Conservation (phyloP, 2,329 filamentous ascomycete genomes). For the Plenodomus tracheiphilus region DNA sequence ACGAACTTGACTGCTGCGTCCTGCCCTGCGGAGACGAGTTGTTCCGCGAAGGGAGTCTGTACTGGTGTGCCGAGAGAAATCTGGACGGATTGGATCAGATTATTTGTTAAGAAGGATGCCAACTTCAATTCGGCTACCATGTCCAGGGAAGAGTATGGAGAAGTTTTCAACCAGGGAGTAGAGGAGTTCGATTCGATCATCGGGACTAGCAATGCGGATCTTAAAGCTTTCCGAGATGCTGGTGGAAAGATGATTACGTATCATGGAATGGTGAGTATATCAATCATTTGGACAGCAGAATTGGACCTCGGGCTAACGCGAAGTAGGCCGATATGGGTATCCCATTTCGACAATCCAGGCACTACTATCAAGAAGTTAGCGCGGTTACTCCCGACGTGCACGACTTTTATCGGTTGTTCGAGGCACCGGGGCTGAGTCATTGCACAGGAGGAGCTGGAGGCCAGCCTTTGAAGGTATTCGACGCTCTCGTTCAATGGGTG, state of each 20-base stretch:
- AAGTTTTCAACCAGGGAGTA: not conserved
- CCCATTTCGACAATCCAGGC: slow-evolving; percentile 4
- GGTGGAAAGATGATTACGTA: slow-evolving; percentile 32
- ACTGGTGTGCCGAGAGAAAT: not conserved
- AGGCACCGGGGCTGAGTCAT: slow-evolving; percentile 27
- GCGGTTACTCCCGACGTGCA: slow-evolving; percentile 10
- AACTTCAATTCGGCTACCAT: slow-evolving; percentile 1
- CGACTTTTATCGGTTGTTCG: slow-evolving; percentile 29
- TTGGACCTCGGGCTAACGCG: too few species aligned
- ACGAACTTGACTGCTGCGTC: slow-evolving; percentile 10
- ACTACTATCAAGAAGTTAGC: slow-evolving; percentile 19
- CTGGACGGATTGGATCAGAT: slow-evolving; percentile 3
- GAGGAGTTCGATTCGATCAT: slow-evolving; percentile 17
- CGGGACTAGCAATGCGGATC: slow-evolving; percentile 17
- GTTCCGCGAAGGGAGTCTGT: slow-evolving; percentile 12
- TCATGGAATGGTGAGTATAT: slow-evolving; percentile 18
- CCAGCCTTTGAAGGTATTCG: slow-evolving; percentile 38
- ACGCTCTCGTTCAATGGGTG: slow-evolving; percentile 31
- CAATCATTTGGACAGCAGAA: too few species aligned
- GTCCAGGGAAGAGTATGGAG: not conserved
- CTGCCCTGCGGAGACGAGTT: slow-evolving; percentile 13
- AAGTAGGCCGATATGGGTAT: not conserved
- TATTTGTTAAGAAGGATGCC: slow-evolving; percentile 18
- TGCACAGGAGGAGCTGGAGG: slow-evolving; percentile 22
- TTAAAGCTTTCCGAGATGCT: slow-evolving; percentile 15